These are phyloP conservation scores for Grosmannia penicillata DNA, from an alignment of 2,329 filamentous ascomycete genomes.

Conservation along the genomic window DNA sequence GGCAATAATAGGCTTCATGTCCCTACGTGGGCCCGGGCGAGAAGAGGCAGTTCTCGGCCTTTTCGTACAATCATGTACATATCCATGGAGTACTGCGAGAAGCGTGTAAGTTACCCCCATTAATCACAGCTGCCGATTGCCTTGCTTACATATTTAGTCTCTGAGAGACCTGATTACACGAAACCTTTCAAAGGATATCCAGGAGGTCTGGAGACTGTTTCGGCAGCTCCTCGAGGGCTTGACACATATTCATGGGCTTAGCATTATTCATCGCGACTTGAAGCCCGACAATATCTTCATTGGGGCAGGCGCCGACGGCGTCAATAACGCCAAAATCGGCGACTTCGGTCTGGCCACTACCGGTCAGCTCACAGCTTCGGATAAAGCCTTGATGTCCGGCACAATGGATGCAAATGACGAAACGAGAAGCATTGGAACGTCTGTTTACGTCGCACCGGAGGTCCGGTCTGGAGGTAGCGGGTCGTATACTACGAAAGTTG, in stretches of 20 bases:
- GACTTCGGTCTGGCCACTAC: conserved; percentile 93
- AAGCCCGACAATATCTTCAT: conserved; percentile 98
- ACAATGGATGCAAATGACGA: conserved; percentile 43
- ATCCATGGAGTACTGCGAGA: conserved; percentile 98
- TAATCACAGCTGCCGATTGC: neutral
- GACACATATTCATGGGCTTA: conserved; percentile 75
- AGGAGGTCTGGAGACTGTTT: conserved; percentile 81
- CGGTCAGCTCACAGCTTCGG: conserved; percentile 38
- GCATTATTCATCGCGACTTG: conserved; percentile 88
- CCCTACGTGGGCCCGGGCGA: conserved; percentile 9
- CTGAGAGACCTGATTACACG: conserved; percentile 75
- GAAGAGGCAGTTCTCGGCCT: conserved; percentile 28
- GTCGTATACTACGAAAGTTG: conserved; percentile 84
- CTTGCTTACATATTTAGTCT: conserved; percentile 33
- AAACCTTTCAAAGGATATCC: conserved; percentile 55
- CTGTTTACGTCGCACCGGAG: conserved; percentile 87
- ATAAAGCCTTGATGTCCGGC: conserved; percentile 9
- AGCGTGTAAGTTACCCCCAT: conserved; percentile 53
- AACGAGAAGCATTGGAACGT: conserved; percentile 60
- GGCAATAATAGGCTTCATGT: neutral
- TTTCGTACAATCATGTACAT: conserved; percentile 76
- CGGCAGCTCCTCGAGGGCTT: conserved; percentile 84
- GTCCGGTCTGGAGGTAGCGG: conserved; percentile 60
- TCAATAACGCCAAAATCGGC: conserved; percentile 85
- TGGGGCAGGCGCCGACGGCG: conserved; percentile 47